Conservation (phyloP, 2,329 filamentous ascomycete species). For the Exophiala oligosperma region DNA sequence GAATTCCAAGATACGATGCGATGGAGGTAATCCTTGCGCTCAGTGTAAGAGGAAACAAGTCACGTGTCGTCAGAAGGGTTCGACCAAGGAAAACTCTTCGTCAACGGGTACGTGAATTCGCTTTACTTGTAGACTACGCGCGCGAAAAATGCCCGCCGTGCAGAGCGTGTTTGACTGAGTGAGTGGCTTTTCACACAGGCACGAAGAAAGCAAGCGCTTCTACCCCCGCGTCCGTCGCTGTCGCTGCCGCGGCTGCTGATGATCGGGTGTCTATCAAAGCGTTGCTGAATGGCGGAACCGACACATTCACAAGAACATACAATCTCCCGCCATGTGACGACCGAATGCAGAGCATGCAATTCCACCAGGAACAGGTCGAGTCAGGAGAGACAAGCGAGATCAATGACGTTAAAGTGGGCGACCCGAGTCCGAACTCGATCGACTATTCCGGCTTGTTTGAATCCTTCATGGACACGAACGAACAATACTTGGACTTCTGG, state of each 20-base stretch:
- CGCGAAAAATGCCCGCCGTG: conserved; percentile 25
- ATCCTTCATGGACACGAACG: conserved; percentile 13
- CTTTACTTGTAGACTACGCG: conserved; percentile 9
- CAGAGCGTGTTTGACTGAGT: background rate
- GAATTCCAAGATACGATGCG: conserved; percentile 49
- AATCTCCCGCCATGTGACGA: conserved; percentile 44
- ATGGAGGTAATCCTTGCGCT: conserved; percentile 45
- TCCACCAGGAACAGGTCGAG: conserved; percentile 34
- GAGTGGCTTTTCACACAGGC: background rate
- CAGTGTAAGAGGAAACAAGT: conserved; percentile 46
- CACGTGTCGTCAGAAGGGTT: conserved; percentile 35
- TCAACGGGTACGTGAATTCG: too few relatives aligned
- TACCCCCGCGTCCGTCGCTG: too few relatives aligned
- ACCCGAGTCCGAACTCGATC: conserved; percentile 3
- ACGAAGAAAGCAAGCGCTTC: conserved; percentile 7
- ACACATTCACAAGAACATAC: conserved; percentile 48
- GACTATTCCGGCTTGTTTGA: conserved; percentile 22
- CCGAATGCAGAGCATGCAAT: conserved; percentile 38
- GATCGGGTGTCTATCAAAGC: conserved; percentile 50
- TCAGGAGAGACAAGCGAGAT: conserved; percentile 12
- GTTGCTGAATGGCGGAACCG: conserved; percentile 46
- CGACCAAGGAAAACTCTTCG: conserved; percentile 3
- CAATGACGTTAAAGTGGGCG: background rate
- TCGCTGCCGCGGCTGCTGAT: background rate
- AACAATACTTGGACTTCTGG: conserved; percentile 24